A percentile compares a stretch with the other conserved stretches of the same genome.
These are phyloP conservation scores for Lactifluus rugatus DNA, from an alignment of 768 basidiomycete species.

Conservation along the genomic window DNA sequence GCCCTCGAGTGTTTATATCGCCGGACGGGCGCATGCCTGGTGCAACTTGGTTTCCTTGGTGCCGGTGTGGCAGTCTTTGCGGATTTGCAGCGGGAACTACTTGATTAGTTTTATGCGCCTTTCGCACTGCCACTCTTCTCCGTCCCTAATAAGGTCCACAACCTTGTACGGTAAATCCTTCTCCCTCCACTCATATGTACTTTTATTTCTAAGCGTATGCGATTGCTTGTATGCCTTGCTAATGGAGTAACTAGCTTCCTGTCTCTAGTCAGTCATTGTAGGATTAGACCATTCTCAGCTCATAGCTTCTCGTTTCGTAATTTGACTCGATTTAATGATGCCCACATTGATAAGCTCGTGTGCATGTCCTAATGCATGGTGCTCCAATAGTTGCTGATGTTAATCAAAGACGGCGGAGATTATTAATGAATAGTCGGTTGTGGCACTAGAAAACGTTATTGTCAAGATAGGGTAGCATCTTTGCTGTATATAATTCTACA, in stretches of 20 bases:
- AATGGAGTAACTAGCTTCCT: background rate
- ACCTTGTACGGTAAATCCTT: slow-evolving; percentile 9
- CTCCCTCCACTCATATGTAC: slow-evolving; percentile 11
- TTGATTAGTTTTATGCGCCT: slow-evolving; percentile 21
- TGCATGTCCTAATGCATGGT: background rate
- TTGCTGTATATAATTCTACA: slow-evolving; percentile 3
- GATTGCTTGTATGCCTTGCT: background rate
- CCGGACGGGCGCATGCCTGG: slow-evolving; percentile 57
- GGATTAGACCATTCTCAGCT: background rate
- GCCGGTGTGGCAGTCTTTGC: slow-evolving; percentile 73
- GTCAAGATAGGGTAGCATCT: background rate
- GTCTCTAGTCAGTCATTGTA: background rate
- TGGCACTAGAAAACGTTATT: background rate
- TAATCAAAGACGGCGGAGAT: background rate
- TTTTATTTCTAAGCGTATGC: slow-evolving; percentile 1
- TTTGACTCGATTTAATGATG: background rate
- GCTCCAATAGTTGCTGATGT: background rate
- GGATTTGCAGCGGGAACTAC: slow-evolving; percentile 65
- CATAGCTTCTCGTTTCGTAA: background rate
- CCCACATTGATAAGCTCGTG: background rate
- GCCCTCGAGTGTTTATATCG: slow-evolving; percentile 70
- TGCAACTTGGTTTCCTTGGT: slow-evolving; percentile 63
- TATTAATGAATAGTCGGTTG: background rate
- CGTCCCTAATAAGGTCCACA: background rate
- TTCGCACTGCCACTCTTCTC: background rate